phyloP scores from a whole-genome alignment of 139 green algal species.

The Closterium sp. region DNA sequence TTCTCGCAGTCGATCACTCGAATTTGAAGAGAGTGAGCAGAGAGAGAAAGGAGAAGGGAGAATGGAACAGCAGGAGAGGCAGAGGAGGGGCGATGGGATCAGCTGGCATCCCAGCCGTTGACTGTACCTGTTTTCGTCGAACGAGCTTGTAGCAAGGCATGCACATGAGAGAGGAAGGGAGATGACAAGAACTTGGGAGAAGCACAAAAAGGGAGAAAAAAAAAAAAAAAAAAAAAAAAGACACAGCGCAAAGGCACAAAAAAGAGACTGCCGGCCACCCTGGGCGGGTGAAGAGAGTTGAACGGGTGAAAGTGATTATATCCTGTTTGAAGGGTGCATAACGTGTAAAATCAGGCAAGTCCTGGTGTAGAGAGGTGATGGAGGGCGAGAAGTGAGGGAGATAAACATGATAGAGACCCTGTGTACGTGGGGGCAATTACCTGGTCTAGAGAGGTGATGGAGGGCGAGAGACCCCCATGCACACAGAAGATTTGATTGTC shows the following conservation, averaged over 20 bases:
- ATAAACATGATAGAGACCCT: no score
- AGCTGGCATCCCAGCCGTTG: not conserved
- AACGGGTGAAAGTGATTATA: no score
- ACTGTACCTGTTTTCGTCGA: no score
- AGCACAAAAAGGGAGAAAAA: not conserved
- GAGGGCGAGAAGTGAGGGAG: no score
- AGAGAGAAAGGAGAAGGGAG: not conserved
- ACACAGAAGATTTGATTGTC: slow-evolving; percentile 93
- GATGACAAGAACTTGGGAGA: not conserved
- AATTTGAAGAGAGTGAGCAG: slow-evolving; percentile 58
- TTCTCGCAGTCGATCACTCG: slow-evolving; percentile 96
- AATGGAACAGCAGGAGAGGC: not conserved
- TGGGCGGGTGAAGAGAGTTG: no score
- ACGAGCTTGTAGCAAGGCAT: not conserved
- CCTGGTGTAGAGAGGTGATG: no score
- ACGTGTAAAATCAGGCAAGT: no score
- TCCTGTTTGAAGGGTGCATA: no score
- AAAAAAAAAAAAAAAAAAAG: not conserved
- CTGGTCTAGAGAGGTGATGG: slow-evolving; percentile 88
- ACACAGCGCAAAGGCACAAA: not conserved
- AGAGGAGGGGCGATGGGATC: not conserved
- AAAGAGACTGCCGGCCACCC: no score
- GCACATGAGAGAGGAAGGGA: not conserved
- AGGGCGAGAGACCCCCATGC: slow-evolving; percentile 93
- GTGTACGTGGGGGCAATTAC: not conserved